These are phyloP conservation scores for Plasmodium sp. DNA, from an alignment of 169 alveolate species.

Conservation along the genomic window DNA sequence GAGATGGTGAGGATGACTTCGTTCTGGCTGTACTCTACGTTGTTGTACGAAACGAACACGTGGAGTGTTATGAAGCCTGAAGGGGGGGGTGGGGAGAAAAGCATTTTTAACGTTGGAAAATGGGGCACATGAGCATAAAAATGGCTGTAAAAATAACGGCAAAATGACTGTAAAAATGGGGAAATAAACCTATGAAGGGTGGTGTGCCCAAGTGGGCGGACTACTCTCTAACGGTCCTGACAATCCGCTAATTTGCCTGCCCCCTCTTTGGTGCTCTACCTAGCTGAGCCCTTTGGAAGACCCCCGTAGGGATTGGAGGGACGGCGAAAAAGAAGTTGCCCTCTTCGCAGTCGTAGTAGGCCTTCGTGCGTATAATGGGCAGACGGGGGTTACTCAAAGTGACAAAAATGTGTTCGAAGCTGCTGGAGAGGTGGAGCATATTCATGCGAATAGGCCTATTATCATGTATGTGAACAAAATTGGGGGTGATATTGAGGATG, in stretches of 20 bases:
- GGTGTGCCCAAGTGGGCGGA: neutral
- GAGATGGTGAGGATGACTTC: conserved; percentile 34
- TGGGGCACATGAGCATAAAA: neutral
- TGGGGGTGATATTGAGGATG: conserved; percentile 37
- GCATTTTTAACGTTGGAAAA: neutral
- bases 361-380: conserved; percentile 14
- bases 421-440: conserved; percentile 25
- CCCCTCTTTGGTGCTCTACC: neutral
- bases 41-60: conserved; percentile 60
- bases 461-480: neutral
- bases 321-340: conserved; percentile 11
- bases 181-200: neutral
- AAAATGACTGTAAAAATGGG: neutral
- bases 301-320: conserved; percentile 28
- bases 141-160: neutral
- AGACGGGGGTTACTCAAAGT: conserved; percentile 25
- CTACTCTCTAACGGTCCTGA: neutral
- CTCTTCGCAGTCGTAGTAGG: conserved; percentile 10
- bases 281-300: neutral
- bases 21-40: conserved; percentile 35
- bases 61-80: conserved; percentile 27
- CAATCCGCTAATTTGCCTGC: neutral
- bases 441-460: conserved; percentile 20
- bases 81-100: neutral
- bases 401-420: conserved; percentile 20